These are phyloP conservation scores for Durotheca rogersii DNA, from an alignment of 495 filamentous ascomycete species.

Conservation along the genomic window DNA sequence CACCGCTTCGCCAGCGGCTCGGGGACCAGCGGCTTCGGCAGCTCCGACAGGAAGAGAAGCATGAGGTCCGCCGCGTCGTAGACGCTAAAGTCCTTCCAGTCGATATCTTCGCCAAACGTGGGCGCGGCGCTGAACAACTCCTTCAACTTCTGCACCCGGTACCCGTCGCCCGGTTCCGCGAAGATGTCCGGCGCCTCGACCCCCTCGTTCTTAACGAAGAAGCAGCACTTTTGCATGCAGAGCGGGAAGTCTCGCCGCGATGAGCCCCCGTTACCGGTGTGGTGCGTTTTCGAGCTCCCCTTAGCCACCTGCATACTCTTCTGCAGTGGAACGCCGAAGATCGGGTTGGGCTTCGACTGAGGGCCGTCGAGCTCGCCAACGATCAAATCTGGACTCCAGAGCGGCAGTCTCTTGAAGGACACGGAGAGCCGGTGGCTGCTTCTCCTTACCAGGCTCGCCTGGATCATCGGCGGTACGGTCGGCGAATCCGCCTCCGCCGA, in stretches of 20 bases:
- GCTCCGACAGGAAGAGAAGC: conserved; percentile 42
- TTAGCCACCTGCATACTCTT: conserved; percentile 44
- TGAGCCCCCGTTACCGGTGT: conserved; percentile 37
- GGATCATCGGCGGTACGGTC: conserved; percentile 27
- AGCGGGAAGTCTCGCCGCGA: conserved; percentile 45
- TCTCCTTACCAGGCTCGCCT: conserved; percentile 35
- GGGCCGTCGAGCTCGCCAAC: conserved; percentile 13
- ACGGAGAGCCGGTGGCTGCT: conserved; percentile 38
- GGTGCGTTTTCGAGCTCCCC: conserved; percentile 41
- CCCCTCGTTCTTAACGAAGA: conserved; percentile 42
- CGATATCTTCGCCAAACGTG: conserved; percentile 42
- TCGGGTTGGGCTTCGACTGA: conserved; percentile 20
- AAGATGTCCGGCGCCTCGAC: conserved; percentile 42
- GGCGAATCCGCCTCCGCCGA: conserved; percentile 8
- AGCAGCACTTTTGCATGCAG: conserved; percentile 46
- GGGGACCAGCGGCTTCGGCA: conserved; percentile 40
- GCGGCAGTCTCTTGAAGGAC: conserved; percentile 33
- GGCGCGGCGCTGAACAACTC: conserved; percentile 39
- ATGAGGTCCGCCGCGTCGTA: conserved; percentile 46
- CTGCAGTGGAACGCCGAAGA: conserved; percentile 43
- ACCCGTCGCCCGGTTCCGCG: conserved; percentile 36
- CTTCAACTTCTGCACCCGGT: conserved; percentile 37
- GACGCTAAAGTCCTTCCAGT: conserved; percentile 41
- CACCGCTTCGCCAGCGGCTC: conserved; percentile 42
- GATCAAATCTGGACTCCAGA: conserved; percentile 23